Percentiles rank a stretch among this genome's conserved stretches.
Conservation (phyloP, 139 green algal species). For the Chlorella sorokiniana region DNA sequence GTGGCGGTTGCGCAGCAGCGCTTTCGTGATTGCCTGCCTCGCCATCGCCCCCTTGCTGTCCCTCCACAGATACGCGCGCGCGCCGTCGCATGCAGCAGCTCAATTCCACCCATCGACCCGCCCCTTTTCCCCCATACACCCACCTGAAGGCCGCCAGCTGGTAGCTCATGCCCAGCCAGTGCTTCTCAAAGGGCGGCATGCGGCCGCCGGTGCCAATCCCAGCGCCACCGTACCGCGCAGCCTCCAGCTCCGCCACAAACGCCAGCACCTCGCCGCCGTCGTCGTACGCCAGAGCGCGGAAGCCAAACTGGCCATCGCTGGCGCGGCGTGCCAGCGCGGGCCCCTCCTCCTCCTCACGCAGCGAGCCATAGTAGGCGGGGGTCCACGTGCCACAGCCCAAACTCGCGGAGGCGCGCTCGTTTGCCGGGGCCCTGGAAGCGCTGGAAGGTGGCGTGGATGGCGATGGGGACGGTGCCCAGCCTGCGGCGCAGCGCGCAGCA, state of each 20-base stretch:
- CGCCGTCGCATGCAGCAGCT: not conserved
- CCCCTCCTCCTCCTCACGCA: not conserved
- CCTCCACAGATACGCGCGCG: not conserved
- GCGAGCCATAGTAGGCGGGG: not conserved
- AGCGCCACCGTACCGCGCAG: not conserved
- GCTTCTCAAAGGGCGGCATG: conserved; percentile 21
- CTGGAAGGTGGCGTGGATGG: conserved; percentile 23
- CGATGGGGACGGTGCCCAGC: conserved; percentile 3
- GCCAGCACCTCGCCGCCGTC: not conserved
- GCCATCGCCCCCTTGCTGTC: not conserved
- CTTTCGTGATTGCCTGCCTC: not conserved
- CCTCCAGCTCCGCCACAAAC: not conserved
- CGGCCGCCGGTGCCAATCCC: not conserved
- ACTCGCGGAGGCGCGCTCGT: not conserved
- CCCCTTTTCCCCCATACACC: too few relatives aligned
- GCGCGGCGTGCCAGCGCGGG: not conserved
- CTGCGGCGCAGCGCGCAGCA: not conserved
- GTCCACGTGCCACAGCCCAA: conserved; percentile 5
- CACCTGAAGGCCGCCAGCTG: conserved; percentile 15
- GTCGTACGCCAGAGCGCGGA: conserved; percentile 1
- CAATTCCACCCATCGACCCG: not conserved
- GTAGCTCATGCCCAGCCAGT: conserved; percentile 20
- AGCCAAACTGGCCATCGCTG: not conserved
- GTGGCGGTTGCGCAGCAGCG: not conserved
- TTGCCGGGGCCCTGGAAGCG: not conserved